These are phyloP conservation scores for Cyclotella baltica DNA, from an alignment of 108 stramenopile genomes.

Conservation along the genomic window DNA sequence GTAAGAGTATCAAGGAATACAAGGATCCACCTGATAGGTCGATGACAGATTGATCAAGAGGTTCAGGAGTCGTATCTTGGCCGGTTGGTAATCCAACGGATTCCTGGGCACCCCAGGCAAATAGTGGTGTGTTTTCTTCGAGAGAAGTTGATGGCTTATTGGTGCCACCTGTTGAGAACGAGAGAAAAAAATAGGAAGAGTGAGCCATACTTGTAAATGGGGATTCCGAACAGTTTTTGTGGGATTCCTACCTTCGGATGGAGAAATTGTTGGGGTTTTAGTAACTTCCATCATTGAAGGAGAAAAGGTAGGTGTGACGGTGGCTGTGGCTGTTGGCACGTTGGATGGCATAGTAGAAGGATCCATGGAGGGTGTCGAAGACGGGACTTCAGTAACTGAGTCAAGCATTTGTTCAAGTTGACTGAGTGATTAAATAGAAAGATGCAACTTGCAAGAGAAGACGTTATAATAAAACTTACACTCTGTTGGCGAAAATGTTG, in stretches of 20 bases:
- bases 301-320: not conserved
- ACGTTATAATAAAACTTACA: not conserved
- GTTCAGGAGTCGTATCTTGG: conserved; percentile 21
- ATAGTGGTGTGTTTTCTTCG: not conserved
- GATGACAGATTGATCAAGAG: conserved; percentile 13
- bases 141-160: not conserved
- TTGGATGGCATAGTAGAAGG: not conserved
- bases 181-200: no score
- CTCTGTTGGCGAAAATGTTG: conserved; percentile 10
- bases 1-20: conserved; percentile 40
- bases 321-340: not conserved
- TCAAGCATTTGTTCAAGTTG: not conserved
- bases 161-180: not conserved
- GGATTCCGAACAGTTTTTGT: no score
- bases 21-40: conserved; percentile 47
- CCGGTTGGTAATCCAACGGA: conserved; percentile 35
- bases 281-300: not conserved
- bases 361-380: not conserved
- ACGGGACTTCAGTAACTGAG: conserved; percentile 1
- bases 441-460: not conserved
- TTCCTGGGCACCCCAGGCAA: conserved; percentile 47
- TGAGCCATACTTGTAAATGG: no score
- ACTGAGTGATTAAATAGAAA: not conserved
- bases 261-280: not conserved
- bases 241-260: not conserved